Evolutionary conservation across 139 green algal genomes (phyloP), one percentile per base, ranked within the genome.

Genomic region (Chlorella sp.): DNA sequence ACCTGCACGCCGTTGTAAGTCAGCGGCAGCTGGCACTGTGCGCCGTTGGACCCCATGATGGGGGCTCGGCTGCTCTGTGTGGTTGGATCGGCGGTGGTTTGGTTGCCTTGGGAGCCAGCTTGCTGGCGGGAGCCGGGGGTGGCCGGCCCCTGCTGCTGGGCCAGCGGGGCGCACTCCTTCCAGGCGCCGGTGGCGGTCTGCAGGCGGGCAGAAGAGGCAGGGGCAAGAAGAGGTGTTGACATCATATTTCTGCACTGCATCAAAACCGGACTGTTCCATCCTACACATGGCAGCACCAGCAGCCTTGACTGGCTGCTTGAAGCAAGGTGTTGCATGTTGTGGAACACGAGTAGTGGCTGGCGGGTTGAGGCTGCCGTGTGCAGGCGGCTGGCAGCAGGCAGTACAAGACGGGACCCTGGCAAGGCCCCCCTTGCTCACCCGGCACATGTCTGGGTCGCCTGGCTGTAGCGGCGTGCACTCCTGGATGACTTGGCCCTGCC

Each of bases 21-120:
- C 32, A 92, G 77, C 30, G 90, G 90, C 73, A 92, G 83, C 87
- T 66, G 39, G 57, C 90, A 92, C 22, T 71, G 19, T 1, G n/a
- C 11, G 83, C 83, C 84, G n/a, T 86, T 16, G 9, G 83, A 21
- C 7, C 57, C 21, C 26, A 84, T 64, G 34, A 89, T 34, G 24
- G 82, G 22, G 24, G 36, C 26, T 0, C 71, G 71, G 85, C 71
- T 83, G 42, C 69, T 61, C 71, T 7, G 64, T 0, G 34, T 39
- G 64, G 36, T 57, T 30, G 61, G 48, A 12, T 64, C 37, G n/a
- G n/a, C 61, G 34, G 18, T 86, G 34, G 81, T 48, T 32, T 85
- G 79, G 22, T 14, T 71, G 21, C 68, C 28, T 76, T 30, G 28
- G n/a, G n/a, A n/a, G n/a, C n/a, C n/a, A n/a, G n/a, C n/a, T n/a